A percentile compares a stretch with the other conserved stretches of the same genome.
These are phyloP conservation scores for Pseudozyma thailandica DNA, from an alignment of 1,284 basidiomycete genomes.

Conservation along the genomic window DNA sequence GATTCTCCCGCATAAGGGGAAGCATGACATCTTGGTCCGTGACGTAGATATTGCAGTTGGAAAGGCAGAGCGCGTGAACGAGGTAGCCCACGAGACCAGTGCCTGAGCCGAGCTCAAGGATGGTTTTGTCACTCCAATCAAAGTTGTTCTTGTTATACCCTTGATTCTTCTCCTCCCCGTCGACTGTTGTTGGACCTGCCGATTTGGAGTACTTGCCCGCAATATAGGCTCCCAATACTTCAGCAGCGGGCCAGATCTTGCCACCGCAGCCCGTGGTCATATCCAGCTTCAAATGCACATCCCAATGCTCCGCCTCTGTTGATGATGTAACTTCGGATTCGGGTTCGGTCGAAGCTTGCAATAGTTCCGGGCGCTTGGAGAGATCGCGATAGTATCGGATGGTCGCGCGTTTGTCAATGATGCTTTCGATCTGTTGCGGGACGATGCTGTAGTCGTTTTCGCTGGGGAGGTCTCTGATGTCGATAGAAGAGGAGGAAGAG, in stretches of 20 bases:
- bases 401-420: constrained; percentile 60
- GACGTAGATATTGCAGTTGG: constrained; percentile 72
- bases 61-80: constrained; percentile 76
- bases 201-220: constrained; percentile 33
- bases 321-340: neutral
- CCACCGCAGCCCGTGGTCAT: constrained; percentile 88
- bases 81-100: constrained; percentile 90
- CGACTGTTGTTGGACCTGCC: neutral
- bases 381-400: constrained; percentile 52
- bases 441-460: constrained; percentile 63
- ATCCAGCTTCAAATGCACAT: constrained; percentile 75
- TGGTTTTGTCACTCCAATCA: constrained; percentile 57
- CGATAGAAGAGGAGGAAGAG: neutral
- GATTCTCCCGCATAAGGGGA: constrained; percentile 57
- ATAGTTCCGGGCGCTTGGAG: constrained; percentile 15
- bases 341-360: neutral
- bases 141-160: constrained; percentile 19
- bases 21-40: constrained; percentile 81
- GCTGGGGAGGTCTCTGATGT: constrained; percentile 18
- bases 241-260: constrained; percentile 89
- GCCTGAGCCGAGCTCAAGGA: constrained; percentile 84
- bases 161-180: neutral
- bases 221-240: constrained; percentile 73
- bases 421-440: constrained; percentile 74
- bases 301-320: constrained; percentile 27